Evolutionary conservation across 257 asterid species (phyloP).

Genomic region (Penstemon davidsonii): DNA sequence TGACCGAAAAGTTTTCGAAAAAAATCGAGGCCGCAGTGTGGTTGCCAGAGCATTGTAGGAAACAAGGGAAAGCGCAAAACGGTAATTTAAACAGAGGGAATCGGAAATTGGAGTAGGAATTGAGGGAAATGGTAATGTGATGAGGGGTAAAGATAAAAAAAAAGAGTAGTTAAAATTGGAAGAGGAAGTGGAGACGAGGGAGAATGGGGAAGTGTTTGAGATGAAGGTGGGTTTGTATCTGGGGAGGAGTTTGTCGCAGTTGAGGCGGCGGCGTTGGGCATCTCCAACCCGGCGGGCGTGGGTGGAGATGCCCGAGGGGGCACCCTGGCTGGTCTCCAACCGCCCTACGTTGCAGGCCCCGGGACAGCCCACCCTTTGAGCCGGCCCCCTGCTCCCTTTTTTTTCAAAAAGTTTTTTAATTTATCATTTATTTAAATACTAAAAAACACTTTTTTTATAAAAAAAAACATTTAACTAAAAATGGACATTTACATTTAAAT

Average conservation of each 20-base stretch:
- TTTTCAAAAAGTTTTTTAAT: no score
- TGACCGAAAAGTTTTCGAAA: conserved; percentile 54
- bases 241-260: conserved; percentile 71
- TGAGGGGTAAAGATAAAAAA: conserved; percentile 46
- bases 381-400: no score
- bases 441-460: no score
- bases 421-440: no score
- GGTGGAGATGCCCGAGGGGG: no score
- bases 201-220: conserved; percentile 66
- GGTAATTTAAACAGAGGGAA: conserved; percentile 62
- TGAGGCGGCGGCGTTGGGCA: conserved; percentile 42
- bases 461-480: no score
- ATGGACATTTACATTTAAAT: no score
- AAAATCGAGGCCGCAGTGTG: conserved; percentile 50
- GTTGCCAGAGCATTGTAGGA: conserved; percentile 54
- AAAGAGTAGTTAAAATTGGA: conserved; percentile 57
- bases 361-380: no score
- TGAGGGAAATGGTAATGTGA: conserved; percentile 42
- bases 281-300: no score
- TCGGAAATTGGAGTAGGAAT: conserved; percentile 50
- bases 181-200: conserved; percentile 48
- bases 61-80: background rate
- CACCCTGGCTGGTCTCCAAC: no score
- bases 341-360: no score
- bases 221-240: conserved; percentile 63